Evolutionary conservation across 2,329 filamentous ascomycete genomes (phyloP), one percentile per base, ranked within the genome.

Genomic region (Alternaria sp.): DNA sequence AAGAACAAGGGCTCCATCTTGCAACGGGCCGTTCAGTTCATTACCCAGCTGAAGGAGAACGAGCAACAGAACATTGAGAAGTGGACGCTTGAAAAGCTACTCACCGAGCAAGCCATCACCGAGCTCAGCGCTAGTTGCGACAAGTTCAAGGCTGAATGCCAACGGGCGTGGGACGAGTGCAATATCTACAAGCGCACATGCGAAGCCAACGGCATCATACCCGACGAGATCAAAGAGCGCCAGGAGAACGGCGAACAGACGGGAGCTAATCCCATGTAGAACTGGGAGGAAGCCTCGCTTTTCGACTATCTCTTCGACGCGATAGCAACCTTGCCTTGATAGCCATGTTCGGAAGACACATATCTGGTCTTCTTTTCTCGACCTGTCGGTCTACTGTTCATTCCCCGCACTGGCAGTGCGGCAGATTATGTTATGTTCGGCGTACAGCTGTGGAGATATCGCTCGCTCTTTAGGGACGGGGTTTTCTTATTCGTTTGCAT

Each of bases 1-100:
- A 99, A 98, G 86, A 98, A 99, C 85, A 99, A 99, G 82, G 96
- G 96, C 1, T 96, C 93, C 3, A 98, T 99, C 68, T 85, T 99
- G 40, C 92, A 96, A 77, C 92, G 95, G 32, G 93, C 96, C 0
- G 95, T 97, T 10, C 90, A 93, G 68, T 98, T 97, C 83, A 98
- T 99, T 77, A 91, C 90, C 11, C 93, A 97, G 76, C 87, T 99
- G 15, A 96, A 96, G 79, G 93, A 97, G 79, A 96, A 97, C 72
- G 95, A 97, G 79, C 89, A 91, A 15, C 92, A 96, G 68, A 97
- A 97, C 78, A 93, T 97, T 67, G 95, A 97, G 79, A 93, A 97
- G 81, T 96, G 92, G 92, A 95, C 92, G 5, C 84, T 96, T 26
- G 93, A 96, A 81, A 98, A 98, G 82, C 87, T 96, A 43, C 86